These are phyloP conservation scores for Penicillium corylophilum DNA, from an alignment of 2,329 filamentous ascomycete species.

Conservation along the genomic window DNA sequence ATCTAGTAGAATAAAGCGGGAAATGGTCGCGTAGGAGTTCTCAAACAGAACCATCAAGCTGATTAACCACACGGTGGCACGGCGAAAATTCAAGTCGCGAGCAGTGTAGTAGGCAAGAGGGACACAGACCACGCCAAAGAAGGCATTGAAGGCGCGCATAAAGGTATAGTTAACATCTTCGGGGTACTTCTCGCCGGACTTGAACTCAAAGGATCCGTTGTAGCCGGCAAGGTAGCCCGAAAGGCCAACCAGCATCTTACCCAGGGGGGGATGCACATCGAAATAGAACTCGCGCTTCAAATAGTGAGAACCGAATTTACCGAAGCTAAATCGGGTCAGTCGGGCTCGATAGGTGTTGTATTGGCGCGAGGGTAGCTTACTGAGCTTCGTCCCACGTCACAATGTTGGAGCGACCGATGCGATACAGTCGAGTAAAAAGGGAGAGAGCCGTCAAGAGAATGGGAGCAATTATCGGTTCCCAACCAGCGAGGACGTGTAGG, in stretches of 20 bases:
- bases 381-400: conserved; percentile 77
- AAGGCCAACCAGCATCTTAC: conserved; percentile 96
- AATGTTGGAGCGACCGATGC: conserved; percentile 67
- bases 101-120: conserved; percentile 95
- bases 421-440: conserved; percentile 67
- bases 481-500: conserved; percentile 51
- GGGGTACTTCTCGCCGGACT: conserved; percentile 94
- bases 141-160: conserved; percentile 96
- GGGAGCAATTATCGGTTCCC: conserved; percentile 63
- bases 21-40: conserved; percentile 99
- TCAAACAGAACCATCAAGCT: conserved; percentile 97
- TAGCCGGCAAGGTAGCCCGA: conserved; percentile 96
- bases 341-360: background rate
- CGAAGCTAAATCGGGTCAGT: conserved; percentile 37
- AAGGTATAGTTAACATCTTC: conserved; percentile 94
- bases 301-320: conserved; percentile 97
- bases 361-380: conserved; percentile 47
- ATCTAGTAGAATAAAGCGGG: conserved; percentile 94
- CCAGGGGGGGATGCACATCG: conserved; percentile 90
- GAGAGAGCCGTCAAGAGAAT: conserved; percentile 62
- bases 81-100: conserved; percentile 80
- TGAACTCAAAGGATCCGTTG: conserved; percentile 99
- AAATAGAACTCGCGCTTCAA: conserved; percentile 99
- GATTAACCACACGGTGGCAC: conserved; percentile 88
- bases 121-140: conserved; percentile 89